phyloP scores from a whole-genome alignment of 75 land plant genomes.

The Pinus taeda region DNA sequence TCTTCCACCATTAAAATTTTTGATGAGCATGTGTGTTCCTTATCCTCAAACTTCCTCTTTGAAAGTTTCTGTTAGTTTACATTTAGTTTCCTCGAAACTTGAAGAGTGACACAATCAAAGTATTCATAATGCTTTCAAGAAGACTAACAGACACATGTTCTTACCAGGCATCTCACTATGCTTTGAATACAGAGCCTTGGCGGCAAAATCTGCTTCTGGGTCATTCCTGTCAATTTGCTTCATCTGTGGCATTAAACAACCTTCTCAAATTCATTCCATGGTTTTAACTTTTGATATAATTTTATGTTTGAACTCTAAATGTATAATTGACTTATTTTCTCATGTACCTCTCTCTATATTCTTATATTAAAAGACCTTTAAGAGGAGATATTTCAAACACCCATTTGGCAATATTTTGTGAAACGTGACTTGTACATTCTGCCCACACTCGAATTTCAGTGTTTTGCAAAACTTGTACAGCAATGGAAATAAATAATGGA shows the following conservation, averaged over 20 bases:
- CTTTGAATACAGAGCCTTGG: constrained; percentile 67
- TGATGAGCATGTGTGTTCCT: neutral
- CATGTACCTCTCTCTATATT: no score
- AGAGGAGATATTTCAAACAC: no score
- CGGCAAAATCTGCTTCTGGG: constrained; percentile 64
- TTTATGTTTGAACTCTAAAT: no score
- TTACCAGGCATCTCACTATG: constrained; percentile 85
- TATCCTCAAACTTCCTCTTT: neutral
- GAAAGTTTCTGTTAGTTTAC: neutral
- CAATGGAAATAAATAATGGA: no score
- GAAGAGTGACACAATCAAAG: neutral
- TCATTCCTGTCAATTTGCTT: constrained; percentile 33
- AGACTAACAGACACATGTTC: neutral
- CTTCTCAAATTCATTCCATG: neutral
- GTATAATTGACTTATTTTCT: no score
- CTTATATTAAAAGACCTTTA: no score
- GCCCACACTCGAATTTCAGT: no score
- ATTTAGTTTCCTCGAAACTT: neutral
- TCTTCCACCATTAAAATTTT: neutral
- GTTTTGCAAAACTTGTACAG: no score
- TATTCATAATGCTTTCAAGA: neutral
- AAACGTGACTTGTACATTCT: no score
- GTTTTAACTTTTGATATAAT: neutral
- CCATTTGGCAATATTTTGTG: no score
- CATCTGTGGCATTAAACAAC: constrained; percentile 38